Evolutionary conservation across 768 basidiomycete genomes (phyloP), one percentile per base, ranked within the genome.

Genomic region (Leccinum longicurvipes): DNA sequence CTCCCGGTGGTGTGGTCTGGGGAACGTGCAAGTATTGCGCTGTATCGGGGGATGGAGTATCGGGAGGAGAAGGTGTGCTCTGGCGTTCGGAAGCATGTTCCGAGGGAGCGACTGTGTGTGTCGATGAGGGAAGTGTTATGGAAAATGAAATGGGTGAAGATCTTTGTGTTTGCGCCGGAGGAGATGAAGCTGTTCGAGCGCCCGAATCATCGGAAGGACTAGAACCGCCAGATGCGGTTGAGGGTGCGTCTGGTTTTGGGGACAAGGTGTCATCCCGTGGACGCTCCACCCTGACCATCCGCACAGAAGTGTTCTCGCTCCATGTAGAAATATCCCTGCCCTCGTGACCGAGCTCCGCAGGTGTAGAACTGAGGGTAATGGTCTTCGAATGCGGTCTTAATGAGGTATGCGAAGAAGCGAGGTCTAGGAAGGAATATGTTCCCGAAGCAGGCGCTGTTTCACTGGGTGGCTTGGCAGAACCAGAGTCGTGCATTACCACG

Each of bases 61-160:
- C 50, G 6, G 69, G 53, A 27, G 63, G 51, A 17, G 67, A 63
- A 14, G 62, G 57, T 36, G 63, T 53, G 52, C 58, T 47, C 17
- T 51, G 54, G 45, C 55, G 60, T 46, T 60, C 60, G 53, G 65
- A 60, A 25, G 56, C 57, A 31, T 23, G 24, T 25, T 56, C 60
- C 28, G 60, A 50, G 12, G 62, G 62, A 21, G 62, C 63, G 25
- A 48, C 59, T 51, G 68, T 56, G 52, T 78, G 66, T 5, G 75
- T 65, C 1, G 80, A 78, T 10, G 77, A 61, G 3, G 80, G 75
- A 8, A 82, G 73, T 8, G 77, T 72, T 31, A 80, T 65, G 25
- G 79, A 76, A 54, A 79, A 79, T 6, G 77, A 78, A 60, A 80
- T 80, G 14, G 63, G 36, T 11, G 62, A 61, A n/a, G 69, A 65